A percentile compares a stretch with the other conserved stretches of the same genome.
Conservation (phyloP, 352 stramenopile genomes). For the Globisporangium alternatum region DNA sequence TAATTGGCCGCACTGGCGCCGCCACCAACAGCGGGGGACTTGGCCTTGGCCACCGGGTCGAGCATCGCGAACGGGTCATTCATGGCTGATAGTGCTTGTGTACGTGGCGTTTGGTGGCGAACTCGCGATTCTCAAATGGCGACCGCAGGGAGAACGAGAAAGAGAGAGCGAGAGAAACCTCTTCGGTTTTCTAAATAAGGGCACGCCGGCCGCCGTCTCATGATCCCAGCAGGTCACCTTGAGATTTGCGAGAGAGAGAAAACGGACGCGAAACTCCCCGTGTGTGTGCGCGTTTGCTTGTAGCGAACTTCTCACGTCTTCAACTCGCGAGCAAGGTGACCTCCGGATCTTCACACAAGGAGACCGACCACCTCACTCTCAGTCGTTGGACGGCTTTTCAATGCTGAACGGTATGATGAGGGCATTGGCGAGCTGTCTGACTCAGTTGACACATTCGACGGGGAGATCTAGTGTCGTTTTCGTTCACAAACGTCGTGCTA, state of each 20-base stretch:
- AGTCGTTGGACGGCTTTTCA: no score
- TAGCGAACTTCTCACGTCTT: background rate
- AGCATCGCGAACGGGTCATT: slow-evolving; percentile 68
- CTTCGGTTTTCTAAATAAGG: background rate
- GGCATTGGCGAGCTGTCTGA: no score
- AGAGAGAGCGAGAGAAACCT: background rate
- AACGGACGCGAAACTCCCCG: slow-evolving; percentile 1
- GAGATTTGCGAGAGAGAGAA: background rate
- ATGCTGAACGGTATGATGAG: no score
- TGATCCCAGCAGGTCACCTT: background rate
- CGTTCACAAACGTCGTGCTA: background rate
- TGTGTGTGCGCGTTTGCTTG: background rate
- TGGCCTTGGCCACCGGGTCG: slow-evolving; percentile 44
- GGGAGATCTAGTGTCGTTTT: background rate
- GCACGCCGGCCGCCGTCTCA: no score
- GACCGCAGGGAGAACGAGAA: background rate
- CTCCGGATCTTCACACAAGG: no score
- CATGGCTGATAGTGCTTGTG: slow-evolving; percentile 26
- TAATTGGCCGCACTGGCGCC: slow-evolving; percentile 14
- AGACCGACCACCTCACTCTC: background rate
- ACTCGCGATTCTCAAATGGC: slow-evolving; percentile 8
- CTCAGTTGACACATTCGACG: no score
- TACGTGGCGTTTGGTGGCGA: background rate
- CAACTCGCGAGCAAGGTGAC: background rate
- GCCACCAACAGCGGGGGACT: slow-evolving; percentile 16